Conservation (phyloP, 768 basidiomycete species). For the Kwoniella sp. region DNA sequence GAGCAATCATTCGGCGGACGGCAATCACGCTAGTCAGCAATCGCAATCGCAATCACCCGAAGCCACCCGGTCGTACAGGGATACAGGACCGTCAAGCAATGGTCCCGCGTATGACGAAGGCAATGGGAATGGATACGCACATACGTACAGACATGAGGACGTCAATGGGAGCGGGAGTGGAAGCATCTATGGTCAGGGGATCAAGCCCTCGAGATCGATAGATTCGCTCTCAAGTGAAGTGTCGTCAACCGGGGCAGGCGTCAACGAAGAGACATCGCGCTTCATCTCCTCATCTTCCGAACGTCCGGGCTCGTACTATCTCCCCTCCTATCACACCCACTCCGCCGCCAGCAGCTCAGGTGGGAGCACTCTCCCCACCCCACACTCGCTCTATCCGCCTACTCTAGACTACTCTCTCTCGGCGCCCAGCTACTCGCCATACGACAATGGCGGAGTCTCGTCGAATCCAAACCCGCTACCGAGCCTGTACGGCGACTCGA, state of each 20-base stretch:
- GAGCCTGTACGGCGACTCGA: conserved; percentile 37
- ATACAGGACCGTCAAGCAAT: conserved; percentile 5
- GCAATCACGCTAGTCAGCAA: not conserved
- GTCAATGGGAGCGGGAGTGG: not conserved
- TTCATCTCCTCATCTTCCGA: conserved; percentile 32
- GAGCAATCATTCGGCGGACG: not conserved
- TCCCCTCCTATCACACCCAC: conserved; percentile 20
- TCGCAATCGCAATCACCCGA: not conserved
- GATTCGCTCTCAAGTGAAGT: conserved; percentile 36
- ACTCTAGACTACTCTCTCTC: conserved; percentile 39
- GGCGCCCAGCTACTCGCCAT: conserved; percentile 37
- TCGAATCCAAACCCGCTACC: conserved; percentile 26
- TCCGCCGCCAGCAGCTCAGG: conserved; percentile 9
- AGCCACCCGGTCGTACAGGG: not conserved
- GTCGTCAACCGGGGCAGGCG: conserved; percentile 44
- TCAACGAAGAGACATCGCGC: conserved; percentile 31
- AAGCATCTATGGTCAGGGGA: conserved; percentile 1
- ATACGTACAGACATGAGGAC: not conserved
- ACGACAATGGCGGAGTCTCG: conserved; percentile 18
- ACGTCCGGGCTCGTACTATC: conserved; percentile 23
- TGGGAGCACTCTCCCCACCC: conserved; percentile 9
- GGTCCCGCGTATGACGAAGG: conserved; percentile 1
- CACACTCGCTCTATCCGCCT: conserved; percentile 36
- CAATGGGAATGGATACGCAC: conserved; percentile 1
- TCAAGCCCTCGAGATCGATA: conserved; percentile 21